These are phyloP conservation scores for Sungouiozyma intestinalis DNA, from an alignment of 805 yeast genomes.

Conservation along the genomic window DNA sequence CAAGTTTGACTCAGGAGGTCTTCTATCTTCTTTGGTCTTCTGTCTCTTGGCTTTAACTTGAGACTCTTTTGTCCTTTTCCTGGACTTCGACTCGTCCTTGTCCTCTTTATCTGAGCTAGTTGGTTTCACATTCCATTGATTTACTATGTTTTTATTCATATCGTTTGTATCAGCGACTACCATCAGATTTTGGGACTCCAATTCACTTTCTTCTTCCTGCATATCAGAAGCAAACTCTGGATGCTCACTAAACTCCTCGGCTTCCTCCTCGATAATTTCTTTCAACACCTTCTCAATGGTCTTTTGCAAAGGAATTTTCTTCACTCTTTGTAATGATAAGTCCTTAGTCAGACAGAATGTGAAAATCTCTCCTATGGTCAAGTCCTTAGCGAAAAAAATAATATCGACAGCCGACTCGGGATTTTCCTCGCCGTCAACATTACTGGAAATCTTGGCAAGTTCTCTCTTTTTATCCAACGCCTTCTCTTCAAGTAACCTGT, in stretches of 20 bases:
- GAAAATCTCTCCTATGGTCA: slow-evolving; percentile 42
- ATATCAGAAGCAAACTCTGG: slow-evolving; percentile 16
- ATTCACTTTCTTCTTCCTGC: slow-evolving; percentile 31
- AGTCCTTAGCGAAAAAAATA: slow-evolving; percentile 53
- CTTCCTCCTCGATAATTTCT: slow-evolving; percentile 50
- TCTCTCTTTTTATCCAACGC: slow-evolving; percentile 34
- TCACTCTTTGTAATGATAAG: slow-evolving; percentile 55
- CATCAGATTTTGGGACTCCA: slow-evolving; percentile 41
- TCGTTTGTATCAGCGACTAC: slow-evolving; percentile 54
- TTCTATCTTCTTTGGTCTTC: slow-evolving; percentile 42
- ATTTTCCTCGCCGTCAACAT: slow-evolving; percentile 6
- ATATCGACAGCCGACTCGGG: slow-evolving; percentile 17
- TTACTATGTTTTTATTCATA: slow-evolving; percentile 67
- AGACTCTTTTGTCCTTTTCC: slow-evolving; percentile 43
- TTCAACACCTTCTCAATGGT: slow-evolving; percentile 51
- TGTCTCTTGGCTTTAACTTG: slow-evolving; percentile 30
- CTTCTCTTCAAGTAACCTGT: slow-evolving; percentile 48
- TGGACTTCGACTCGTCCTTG: slow-evolving; percentile 30
- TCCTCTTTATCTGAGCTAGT: slow-evolving; percentile 9
- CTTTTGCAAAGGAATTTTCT: slow-evolving; percentile 51
- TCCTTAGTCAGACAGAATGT: slow-evolving; percentile 56
- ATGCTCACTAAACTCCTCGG: slow-evolving; percentile 36
- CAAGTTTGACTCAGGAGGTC: slow-evolving; percentile 60
- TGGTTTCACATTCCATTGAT: slow-evolving; percentile 45
- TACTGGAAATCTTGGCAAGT: slow-evolving; percentile 15